Evolutionary conservation across 495 filamentous ascomycete species (phyloP), one percentile per base, ranked within the genome.

Genomic region (Bryoglossum gracile): DNA sequence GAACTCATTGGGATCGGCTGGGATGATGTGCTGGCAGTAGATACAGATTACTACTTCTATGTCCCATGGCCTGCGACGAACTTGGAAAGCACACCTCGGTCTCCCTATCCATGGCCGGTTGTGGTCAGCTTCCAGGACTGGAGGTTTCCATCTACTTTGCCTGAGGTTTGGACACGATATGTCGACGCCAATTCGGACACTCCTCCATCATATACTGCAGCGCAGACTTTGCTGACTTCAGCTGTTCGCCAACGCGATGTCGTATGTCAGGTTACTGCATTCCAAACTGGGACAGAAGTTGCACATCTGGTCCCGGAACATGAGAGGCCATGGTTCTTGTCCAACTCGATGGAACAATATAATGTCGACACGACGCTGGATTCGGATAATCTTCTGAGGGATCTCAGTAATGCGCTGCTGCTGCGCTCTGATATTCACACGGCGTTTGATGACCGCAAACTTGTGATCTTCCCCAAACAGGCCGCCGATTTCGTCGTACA

Each of bases 111-210:
- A 40, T 50, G 37, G 36, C 47, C n/a, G 23, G 23, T 50, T 30
- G 47, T 50, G 38, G 33, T 26, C 13, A 41, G 16, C 21, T 50
- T 50, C 26, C 47, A 50, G 19, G 47, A 50, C 21, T 50, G 47
- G 47, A 36, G 35, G 26, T 50, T 50, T 24, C 47, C 47, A 22
- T 9, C 9, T 25, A 5, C 23, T 22, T 11, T 40, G 32, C 46
- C 33, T 16, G 35, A 43, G 18, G 16, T 43, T 19, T 26, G 16
- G 36, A 39, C 33, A 41, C 19, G 24, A 42, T 22, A 21, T 30
- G 26, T 18, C 18, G 14, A 8, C 24, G 24, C 22, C 16, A 11
- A 42, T 21, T 5, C 16, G 4, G 19, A 11, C 22, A 16, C 8
- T 42, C n/a, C n/a, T n/a, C n/a, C n/a, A n/a, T 42, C 46, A 11